Base-by-base conservation (phyloP, 1,284 basidiomycete genomes). In the Ceratobasidium sp. region DNA sequence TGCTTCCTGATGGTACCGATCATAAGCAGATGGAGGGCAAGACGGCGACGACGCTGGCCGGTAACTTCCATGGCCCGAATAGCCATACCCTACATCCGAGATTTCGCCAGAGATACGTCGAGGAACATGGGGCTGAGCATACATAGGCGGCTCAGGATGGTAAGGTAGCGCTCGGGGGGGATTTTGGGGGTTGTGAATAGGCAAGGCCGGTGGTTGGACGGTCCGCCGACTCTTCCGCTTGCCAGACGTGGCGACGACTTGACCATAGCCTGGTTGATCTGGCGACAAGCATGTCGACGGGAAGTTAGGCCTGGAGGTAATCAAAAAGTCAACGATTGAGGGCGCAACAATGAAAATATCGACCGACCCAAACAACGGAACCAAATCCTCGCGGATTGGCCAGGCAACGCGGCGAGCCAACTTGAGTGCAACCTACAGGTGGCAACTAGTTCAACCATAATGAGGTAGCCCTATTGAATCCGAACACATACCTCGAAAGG, bases 401-500 rank as follows among this genome's bases (percentile, higher is more conserved):
- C 89, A 93, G n/a, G 90, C 91, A 39, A 93, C 90, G 73, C 90
- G 91, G 75, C 90, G 84, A 70, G 90, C 87, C 46, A 92, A 79
- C 69, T 85, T 83, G 64, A 90, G 81, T 11, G 89, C 90, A 69
- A 89, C 85, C 86, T 89, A 19, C 14, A 4, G 19, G 47, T 30
- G 39, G 53, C 36, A 29, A 30, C 44, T 41, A 16, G 21, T 30
- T 21, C 11, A 54, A 14, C 3, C 13, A 30, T 16, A 14, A 13
- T 23, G 52, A 33, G 6, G 29, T 27, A 21, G 39, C 7, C 2
- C 13, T 27, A 14, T 25, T 6, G 42, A 46, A 4, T n/a, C 19
- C 19, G 39, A 64, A 47, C 14, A 75, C 82, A 70, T 68, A 89
- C 88, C 81, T 92, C 89, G 77, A 89, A 92, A 27, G 90, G 90